These are phyloP conservation scores for Penicillium mononematosum DNA, from an alignment of 495 filamentous ascomycete species.

Conservation along the genomic window DNA sequence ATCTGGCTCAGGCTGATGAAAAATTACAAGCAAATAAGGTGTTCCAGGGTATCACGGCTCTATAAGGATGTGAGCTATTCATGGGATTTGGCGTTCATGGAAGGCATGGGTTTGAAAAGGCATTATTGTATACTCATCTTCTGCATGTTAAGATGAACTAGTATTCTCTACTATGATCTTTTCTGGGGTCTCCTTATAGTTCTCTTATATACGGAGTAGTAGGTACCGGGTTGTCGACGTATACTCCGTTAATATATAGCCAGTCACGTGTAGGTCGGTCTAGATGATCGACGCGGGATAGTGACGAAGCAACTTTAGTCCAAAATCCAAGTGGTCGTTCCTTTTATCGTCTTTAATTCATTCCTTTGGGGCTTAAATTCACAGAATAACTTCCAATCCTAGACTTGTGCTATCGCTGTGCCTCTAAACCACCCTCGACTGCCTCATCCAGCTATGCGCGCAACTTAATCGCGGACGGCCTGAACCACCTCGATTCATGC, in stretches of 20 bases:
- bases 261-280: conserved; percentile 28
- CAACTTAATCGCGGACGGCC: conserved; percentile 30
- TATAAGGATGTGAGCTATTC: conserved; percentile 46
- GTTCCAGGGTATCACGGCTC: conserved; percentile 79
- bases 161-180: not conserved
- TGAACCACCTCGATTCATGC: conserved; percentile 66
- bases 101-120: conserved; percentile 2
- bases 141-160: not conserved
- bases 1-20: conserved; percentile 69
- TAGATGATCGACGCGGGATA: conserved; percentile 22
- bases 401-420: not conserved
- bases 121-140: conserved; percentile 6
- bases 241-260: conserved; percentile 7
- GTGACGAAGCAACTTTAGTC: conserved; percentile 6
- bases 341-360: conserved; percentile 3
- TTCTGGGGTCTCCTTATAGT: not conserved
- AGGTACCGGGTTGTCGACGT: not conserved
- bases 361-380: not conserved
- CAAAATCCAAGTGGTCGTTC: conserved; percentile 8
- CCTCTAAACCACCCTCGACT: not conserved
- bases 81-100: conserved; percentile 20
- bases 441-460: conserved; percentile 34
- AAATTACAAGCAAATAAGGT: conserved; percentile 80
- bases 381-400: not conserved
- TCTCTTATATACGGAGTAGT: not conserved